Conservation (phyloP, 257 asterid species). For the Sherardia arvensis region DNA sequence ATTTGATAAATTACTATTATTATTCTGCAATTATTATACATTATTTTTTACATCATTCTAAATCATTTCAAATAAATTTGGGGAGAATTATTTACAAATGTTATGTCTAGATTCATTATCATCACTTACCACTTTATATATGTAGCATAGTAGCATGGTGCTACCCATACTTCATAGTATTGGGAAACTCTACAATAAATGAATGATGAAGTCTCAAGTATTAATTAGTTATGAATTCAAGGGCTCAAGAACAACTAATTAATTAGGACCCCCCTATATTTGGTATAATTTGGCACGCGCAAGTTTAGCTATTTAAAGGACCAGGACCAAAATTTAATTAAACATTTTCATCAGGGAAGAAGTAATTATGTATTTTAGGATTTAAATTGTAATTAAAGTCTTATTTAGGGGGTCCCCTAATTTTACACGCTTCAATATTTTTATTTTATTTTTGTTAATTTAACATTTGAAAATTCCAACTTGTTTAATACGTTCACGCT, state of each 20-base stretch:
- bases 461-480: neutral
- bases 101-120: neutral
- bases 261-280: neutral
- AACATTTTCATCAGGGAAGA: too few species aligned
- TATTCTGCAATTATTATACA: too few species aligned
- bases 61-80: too few species aligned
- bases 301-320: neutral
- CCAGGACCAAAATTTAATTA: neutral
- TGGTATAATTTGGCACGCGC: neutral
- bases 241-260: too few species aligned
- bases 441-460: neutral
- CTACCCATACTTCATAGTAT: neutral
- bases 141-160: neutral
- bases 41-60: too few species aligned
- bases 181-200: neutral
- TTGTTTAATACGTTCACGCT: neutral
- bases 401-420: neutral
- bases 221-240: neutral
- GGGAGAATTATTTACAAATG: too few species aligned
- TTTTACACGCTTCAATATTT: neutral
- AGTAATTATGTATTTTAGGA: too few species aligned
- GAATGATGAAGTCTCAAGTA: neutral
- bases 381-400: neutral
- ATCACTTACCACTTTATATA: neutral
- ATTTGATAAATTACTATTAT: too few species aligned